These are phyloP conservation scores for Cystobasidium onofrii DNA, from an alignment of 768 basidiomycete species.

Conservation along the genomic window DNA sequence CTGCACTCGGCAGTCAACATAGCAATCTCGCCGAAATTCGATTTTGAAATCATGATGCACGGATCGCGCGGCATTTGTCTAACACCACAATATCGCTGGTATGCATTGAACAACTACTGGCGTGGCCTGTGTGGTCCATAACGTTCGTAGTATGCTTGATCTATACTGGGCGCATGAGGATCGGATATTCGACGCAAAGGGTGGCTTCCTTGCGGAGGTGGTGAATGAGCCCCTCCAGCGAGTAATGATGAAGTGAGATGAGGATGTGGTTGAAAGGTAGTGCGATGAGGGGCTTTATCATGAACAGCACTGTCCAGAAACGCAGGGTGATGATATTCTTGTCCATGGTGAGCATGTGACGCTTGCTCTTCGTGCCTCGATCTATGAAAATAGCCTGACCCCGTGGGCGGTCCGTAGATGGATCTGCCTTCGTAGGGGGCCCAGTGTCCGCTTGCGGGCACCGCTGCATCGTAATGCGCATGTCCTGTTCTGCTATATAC, in stretches of 20 bases:
- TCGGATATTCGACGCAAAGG: background rate
- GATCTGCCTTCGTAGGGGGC: slow-evolving; percentile 9
- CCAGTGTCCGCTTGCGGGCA: background rate
- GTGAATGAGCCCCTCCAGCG: background rate
- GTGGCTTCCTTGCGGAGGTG: background rate
- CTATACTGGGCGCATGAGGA: background rate
- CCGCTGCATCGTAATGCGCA: background rate
- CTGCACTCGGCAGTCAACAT: background rate
- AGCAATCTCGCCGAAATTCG: too few relatives aligned
- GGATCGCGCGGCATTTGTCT: background rate
- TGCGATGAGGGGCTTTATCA: background rate
- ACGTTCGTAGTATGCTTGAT: background rate
- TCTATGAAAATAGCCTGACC: background rate
- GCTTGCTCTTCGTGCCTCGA: background rate
- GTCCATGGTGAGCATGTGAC: background rate
- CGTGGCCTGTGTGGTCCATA: background rate
- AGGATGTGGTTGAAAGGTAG: background rate
- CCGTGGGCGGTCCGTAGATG: background rate
- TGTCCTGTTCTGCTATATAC: background rate
- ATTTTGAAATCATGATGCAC: too few relatives aligned
- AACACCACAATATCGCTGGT: too few relatives aligned
- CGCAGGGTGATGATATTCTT: background rate
- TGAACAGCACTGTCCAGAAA: background rate
- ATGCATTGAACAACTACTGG: background rate
- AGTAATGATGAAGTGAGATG: background rate